phyloP scores from a whole-genome alignment of 352 stramenopile genomes.

The Phytophthora colocasiae region DNA sequence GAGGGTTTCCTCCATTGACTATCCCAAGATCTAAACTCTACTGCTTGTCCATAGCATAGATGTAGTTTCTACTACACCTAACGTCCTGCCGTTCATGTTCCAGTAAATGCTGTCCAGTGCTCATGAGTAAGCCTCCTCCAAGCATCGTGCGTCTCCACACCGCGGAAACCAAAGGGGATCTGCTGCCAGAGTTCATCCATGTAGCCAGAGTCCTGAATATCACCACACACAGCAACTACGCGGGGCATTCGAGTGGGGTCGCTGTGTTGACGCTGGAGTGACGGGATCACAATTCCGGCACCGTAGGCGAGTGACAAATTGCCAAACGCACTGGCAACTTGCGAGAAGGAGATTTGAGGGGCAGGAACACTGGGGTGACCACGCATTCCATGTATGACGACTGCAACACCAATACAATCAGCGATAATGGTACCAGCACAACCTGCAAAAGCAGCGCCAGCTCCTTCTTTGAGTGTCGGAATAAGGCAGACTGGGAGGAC shows the following conservation, averaged over 20 bases:
- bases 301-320: slow-evolving; percentile 47
- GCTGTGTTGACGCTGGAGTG: slow-evolving; percentile 58
- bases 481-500: slow-evolving; percentile 49
- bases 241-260: slow-evolving; percentile 59
- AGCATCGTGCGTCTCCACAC: no score
- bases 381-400: slow-evolving; percentile 56
- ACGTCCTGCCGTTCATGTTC: no score
- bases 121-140: no score
- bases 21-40: no score
- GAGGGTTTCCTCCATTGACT: no score
- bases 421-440: slow-evolving; percentile 51
- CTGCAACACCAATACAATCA: slow-evolving; percentile 46
- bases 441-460: slow-evolving; percentile 40
- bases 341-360: slow-evolving; percentile 51
- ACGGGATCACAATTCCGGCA: slow-evolving; percentile 55
- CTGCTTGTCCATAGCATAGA: no score
- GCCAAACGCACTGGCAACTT: slow-evolving; percentile 55
- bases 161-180: no score
- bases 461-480: slow-evolving; percentile 50
- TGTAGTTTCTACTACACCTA: no score
- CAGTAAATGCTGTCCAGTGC: no score
- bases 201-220: no score
- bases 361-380: slow-evolving; percentile 45
- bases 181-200: no score
- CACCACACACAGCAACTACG: no score